Evolutionary conservation across 768 basidiomycete genomes (phyloP), one percentile per base, ranked within the genome.

Genomic region (Tricholoma terreum): DNA sequence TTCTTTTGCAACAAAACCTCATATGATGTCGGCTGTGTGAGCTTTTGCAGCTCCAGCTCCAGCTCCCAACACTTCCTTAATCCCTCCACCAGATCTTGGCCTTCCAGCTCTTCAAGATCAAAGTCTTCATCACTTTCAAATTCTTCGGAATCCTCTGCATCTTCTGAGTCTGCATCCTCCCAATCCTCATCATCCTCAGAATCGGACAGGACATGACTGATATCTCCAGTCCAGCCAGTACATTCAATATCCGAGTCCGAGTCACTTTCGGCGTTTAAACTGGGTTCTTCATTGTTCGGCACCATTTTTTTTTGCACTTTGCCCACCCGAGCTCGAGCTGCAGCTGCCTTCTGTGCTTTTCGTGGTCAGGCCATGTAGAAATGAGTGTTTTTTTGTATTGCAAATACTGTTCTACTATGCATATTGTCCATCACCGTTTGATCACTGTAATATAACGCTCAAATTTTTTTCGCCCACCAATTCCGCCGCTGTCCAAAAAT

Each of bases 61-160:
- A 38, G 21, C 36, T 36, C 51, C 57, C 38, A 58, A 31, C 22
- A 19, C 57, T 53, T 49, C 48, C n/a, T 49, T 17, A 49, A 49
- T 24, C 48, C n/a, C n/a, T n/a, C n/a, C n/a, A n/a, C n/a, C n/a
- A n/a, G n/a, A n/a, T n/a, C n/a, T n/a, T n/a, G n/a, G n/a, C n/a
- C n/a, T n/a, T n/a, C n/a, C n/a, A n/a, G n/a, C n/a, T n/a, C n/a
- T n/a, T n/a, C n/a, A n/a, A 54, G 24, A 11, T 58, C 57, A 58
- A 49, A 17, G 22, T 49, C 48, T 33, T 49, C 48, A 49, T 42
- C 40, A 42, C 40, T 42, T 21, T 42, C 40, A 17, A 42, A 42
- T 17, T 17, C 40, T 17, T 19, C 17, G 31, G 31, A 33, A 42
- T 42, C 40, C 15, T 42, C 40, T 42, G 40, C 19, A 49, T 27